Conservation (phyloP, 345 rosid genomes). For the Ailanthus altissimus region DNA sequence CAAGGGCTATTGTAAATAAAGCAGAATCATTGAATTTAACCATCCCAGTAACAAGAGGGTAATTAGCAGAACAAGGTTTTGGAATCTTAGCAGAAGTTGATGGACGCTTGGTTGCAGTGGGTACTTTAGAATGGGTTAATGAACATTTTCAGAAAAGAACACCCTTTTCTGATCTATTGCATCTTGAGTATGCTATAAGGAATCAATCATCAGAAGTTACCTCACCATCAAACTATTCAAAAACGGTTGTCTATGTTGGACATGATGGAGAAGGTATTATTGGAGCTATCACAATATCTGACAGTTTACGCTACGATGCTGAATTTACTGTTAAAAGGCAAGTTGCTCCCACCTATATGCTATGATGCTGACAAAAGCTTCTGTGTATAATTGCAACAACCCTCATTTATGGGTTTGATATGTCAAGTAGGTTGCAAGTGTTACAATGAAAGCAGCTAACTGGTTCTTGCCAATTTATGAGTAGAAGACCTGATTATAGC, state of each 20-base stretch:
- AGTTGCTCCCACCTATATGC: conserved; percentile 6
- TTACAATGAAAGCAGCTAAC: not conserved
- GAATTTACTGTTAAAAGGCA: conserved; percentile 76
- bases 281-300: conserved; percentile 87
- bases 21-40: conserved; percentile 62
- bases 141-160: conserved; percentile 61
- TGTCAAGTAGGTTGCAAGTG: not conserved
- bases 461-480: conserved; percentile 7
- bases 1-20: conserved; percentile 71
- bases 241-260: conserved; percentile 83
- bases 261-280: conserved; percentile 84
- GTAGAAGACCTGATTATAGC: not conserved
- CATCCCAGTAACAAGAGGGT: conserved; percentile 82
- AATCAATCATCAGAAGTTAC: conserved; percentile 38
- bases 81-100: conserved; percentile 93
- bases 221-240: conserved; percentile 61
- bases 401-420: not conserved
- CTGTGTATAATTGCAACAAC: not conserved
- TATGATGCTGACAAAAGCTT: not conserved
- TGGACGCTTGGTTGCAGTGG: conserved; percentile 85
- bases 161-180: conserved; percentile 41
- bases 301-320: conserved; percentile 79
- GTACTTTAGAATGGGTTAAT: conserved; percentile 79
- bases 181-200: conserved; percentile 48
- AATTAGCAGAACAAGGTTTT: conserved; percentile 86